phyloP scores from a whole-genome alignment of 139 green algal genomes.

The Coccomyxa sp. region DNA sequence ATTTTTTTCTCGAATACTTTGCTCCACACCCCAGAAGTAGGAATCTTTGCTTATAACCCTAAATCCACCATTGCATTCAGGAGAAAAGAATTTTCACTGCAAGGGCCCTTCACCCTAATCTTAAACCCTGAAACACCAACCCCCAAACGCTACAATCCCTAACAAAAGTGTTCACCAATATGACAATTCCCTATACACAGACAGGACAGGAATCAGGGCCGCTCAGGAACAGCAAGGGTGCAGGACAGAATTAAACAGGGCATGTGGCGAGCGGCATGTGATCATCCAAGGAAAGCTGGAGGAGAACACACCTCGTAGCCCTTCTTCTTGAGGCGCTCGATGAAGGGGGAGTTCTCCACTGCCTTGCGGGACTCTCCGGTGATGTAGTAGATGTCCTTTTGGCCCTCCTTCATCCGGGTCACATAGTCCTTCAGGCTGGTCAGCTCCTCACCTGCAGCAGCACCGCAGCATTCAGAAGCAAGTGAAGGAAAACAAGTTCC shows the following conservation, averaged over 20 bases:
- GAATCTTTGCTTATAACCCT: too few species aligned
- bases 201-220: too few species aligned
- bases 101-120: too few species aligned
- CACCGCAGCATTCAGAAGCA: not conserved
- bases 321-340: slow-evolving; percentile 96
- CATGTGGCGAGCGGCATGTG: not conserved
- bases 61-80: too few species aligned
- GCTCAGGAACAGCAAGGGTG: not conserved
- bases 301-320: slow-evolving; percentile 77
- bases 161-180: too few species aligned
- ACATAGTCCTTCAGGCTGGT: slow-evolving; percentile 99
- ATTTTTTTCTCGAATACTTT: too few species aligned
- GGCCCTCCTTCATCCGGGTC: slow-evolving; percentile 98
- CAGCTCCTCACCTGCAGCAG: slow-evolving; percentile 82
- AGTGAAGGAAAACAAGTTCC: too few species aligned
- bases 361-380: slow-evolving; percentile 94
- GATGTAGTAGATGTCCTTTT: slow-evolving; percentile 99
- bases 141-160: too few species aligned
- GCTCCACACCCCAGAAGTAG: too few species aligned
- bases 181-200: too few species aligned
- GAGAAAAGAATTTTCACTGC: too few species aligned
- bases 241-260: not conserved
- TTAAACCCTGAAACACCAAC: too few species aligned
- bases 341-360: slow-evolving; percentile 98
- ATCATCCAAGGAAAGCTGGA: not conserved